Base-by-base conservation (phyloP, 2,329 filamentous ascomycete genomes). In the Hymenoscyphus fructigenus region DNA sequence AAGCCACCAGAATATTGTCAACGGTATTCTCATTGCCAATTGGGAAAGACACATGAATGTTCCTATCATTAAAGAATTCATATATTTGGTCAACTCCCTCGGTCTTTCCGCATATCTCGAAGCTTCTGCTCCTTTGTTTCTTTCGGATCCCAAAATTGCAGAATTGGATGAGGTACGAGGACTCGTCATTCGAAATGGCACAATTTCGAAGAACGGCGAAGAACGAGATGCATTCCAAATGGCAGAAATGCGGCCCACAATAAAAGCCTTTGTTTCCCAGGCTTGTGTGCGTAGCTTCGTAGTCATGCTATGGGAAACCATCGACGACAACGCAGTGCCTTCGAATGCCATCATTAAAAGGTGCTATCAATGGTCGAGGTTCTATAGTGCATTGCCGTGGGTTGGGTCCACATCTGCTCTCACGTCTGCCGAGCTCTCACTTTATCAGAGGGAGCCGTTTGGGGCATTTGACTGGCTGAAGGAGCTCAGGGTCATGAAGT, bases 171-270 rank as follows among this genome's bases (percentile, higher is more conserved):
- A 70, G 56, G 53, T 80, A 20, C 70, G 73, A 2, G 80, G 80
- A 4, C 61, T 81, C 41, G 76, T 81, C 53, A 75, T 80, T 59
- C 75, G 78, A 57, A 81, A 81, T 68, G 80, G 78, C 1, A 79
- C 76, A 20, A 81, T 82, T 34, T 74, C 79, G 3, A 70, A 71
- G 5, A 76, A 78, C 60, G 80, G 80, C 5, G 72, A 78, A 59
- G 74, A 78, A 15, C 74, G 78, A 20, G 79, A 82, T 67, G 81
- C 78, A 67, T 82, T 81, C 67, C 76, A 79, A 58, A 76, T 75
- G 72, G 71, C 60, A 67, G 71, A 59, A n/a, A 72, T 63, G 73
- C 72, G 58, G n/a, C 58, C 68, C 6, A 71, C 72, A 47, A 62
- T 70, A 69, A 53, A 73, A 70, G 60, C 70, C 50, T 65, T 70